Evolutionary conservation across 495 filamentous ascomycete genomes (phyloP), one percentile per base, ranked within the genome.

Genomic region (Cercophora sp.): DNA sequence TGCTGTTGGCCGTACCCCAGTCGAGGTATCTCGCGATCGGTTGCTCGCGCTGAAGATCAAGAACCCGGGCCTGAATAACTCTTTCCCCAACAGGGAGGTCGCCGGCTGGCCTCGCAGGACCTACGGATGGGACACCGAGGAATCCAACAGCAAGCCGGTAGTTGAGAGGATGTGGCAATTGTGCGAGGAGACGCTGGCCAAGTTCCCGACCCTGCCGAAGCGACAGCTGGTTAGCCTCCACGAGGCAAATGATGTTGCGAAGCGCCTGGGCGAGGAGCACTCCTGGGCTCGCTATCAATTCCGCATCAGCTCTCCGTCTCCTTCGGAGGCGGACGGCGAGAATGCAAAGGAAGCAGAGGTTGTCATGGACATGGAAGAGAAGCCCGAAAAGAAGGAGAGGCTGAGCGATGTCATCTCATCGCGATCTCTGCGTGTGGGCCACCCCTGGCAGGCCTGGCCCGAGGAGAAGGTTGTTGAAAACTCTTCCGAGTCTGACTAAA

Each of bases 211-310:
- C 10, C 50, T 46, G 19, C 45, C 54, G 24, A 86, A 83, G 70
- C 70, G 86, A 40, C 77, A 71, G 32, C 70, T 89, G 8, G 85
- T 89, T 23, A 85, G 74, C 49, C 65, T 89, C 54, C 74, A 79
- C 55, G 85, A 89, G 59, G 85, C 85, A 8, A 89, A 88, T 54
- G 83, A 88, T 57, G 84, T 89, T 6, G 80, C 85, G 2, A 84
- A 80, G 62, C 63, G 87, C 24, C 58, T 91, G 39, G 78, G 77
- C 22, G 56, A 72, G 52, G 58, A 62, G 51, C 54, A 68, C 32
- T 34, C 18, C 39, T 18, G n/a, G 25, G 32, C 8, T 16, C 54
- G 63, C 10, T 62, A 66, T 31, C 34, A 18, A 10, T 65, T 61
- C 47, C 24, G 18, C 56, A 42, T 29, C 34, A n/a, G n/a, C n/a